These are phyloP conservation scores for Pichia sp. DNA, from an alignment of 1,139 yeast genomes.

Conservation along the genomic window DNA sequence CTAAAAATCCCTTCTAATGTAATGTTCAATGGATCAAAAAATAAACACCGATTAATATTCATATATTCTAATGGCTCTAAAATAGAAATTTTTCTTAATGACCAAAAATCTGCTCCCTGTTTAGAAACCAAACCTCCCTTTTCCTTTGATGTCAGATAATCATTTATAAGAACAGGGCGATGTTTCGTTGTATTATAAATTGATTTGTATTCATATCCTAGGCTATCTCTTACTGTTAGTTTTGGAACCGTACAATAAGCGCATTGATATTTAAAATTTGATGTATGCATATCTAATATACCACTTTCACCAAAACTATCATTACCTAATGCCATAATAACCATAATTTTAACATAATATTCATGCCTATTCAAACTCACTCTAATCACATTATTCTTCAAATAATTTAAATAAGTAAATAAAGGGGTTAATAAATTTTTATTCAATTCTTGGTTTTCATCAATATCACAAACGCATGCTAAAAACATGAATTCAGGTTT, in stretches of 20 bases:
- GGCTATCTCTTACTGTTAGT: conserved; percentile 1
- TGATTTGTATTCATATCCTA: conserved; percentile 2
- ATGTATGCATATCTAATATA: conserved; percentile 2
- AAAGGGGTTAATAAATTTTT: conserved; percentile 4
- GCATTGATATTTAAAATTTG: conserved; percentile 5
- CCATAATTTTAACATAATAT: conserved; percentile 8
- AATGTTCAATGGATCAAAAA: conserved; percentile 4
- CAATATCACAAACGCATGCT: conserved; percentile 3
- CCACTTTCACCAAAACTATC: background rate
- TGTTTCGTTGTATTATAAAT: conserved; percentile 4
- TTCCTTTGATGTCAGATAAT: background rate
- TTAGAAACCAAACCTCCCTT: background rate
- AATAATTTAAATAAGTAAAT: conserved; percentile 4
- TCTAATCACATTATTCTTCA: conserved; percentile 4
- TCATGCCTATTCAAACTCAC: conserved; percentile 14
- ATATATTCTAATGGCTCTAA: conserved; percentile 2
- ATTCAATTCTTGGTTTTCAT: background rate
- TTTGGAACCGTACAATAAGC: conserved; percentile 8
- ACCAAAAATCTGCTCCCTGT: background rate
- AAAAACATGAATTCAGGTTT: conserved; percentile 12
- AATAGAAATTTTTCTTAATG: background rate
- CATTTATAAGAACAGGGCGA: background rate
- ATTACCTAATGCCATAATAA: conserved; percentile 3
- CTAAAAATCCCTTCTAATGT: conserved; percentile 5
- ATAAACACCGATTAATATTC: conserved; percentile 2